Base-by-base conservation (phyloP, 2,329 filamentous ascomycete genomes). In the Metarhizium guizhouense region DNA sequence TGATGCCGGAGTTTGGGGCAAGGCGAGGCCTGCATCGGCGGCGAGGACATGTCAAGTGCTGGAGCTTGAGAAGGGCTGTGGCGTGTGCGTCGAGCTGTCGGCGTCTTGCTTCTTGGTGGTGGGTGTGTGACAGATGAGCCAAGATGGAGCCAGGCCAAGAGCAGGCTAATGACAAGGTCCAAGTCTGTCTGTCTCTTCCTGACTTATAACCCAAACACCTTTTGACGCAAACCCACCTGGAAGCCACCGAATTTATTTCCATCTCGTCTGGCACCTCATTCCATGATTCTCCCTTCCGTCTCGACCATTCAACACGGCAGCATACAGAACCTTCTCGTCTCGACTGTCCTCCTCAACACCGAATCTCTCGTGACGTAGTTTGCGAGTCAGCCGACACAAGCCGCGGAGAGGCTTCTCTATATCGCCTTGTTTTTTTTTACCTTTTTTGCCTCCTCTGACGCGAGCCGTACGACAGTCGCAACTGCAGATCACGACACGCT, bases 171-270 rank as follows among this genome's bases (percentile, higher is more conserved):
- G 6, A 32, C 47, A 34, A n/a, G 14, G 47, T 32, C 32, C 25
- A 25, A 4, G 25, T 25, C 25, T 25, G 25, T 25, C 3, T 4
- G 25, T 30, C 42, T 51, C 30, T 53, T 45, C 25, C 6, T 14
- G 34, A 52, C 43, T 52, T 53, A 53, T 34, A 53, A 53, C 30
- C 14, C 47, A 56, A 54, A 54, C n/a, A 43, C 52, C 36, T 47
- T 30, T 54, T 36, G 25, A 29, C 55, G 18, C 47, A 40, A 51
- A 40, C 43, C 40, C 55, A 47, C 51, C 40, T 29, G 1, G 18
- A 49, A 29, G 30, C 20, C 55, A 54, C 51, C 13, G 36, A 32
- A 29, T 34, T 53, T 50, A 10, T 38, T 43, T 16, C 18, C 6
- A 13, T 16, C 14, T 40, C 38, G 18, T 49, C 29, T 16, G 7